phyloP scores from a whole-genome alignment of 352 stramenopile genomes.

The Phytophthora pisi region DNA sequence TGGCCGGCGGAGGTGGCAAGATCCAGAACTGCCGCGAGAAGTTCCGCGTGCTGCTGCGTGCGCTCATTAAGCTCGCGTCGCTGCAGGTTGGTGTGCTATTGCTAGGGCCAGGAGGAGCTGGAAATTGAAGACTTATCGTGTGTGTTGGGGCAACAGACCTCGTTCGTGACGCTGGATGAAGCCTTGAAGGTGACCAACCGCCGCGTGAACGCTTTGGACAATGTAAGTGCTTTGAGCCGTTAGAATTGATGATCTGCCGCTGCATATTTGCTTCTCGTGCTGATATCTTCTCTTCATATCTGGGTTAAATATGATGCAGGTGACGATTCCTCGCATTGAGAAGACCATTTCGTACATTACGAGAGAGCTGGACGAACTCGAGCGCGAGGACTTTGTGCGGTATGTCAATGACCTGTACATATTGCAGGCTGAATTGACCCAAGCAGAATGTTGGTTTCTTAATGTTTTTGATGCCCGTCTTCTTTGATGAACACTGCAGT shows the following conservation, averaged over 20 bases:
- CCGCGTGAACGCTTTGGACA: conserved; percentile 99
- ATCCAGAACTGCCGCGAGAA: conserved; percentile 95
- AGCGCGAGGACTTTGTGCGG: conserved; percentile 96
- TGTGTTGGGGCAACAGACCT: conserved; percentile 90
- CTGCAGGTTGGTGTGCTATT: conserved; percentile 56
- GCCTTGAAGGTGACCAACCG: conserved; percentile 98
- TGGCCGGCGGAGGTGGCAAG: conserved; percentile 97
- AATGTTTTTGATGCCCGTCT: background rate
- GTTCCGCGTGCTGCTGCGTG: conserved; percentile 82
- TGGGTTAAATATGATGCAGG: conserved; percentile 41
- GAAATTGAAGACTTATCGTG: background rate
- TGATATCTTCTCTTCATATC: background rate
- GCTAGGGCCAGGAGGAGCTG: background rate
- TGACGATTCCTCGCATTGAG: conserved; percentile 99
- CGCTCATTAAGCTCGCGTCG: conserved; percentile 89
- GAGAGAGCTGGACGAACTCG: conserved; percentile 98
- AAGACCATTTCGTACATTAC: conserved; percentile 97
- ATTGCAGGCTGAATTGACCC: background rate
- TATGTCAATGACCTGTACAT: conserved; percentile 25
- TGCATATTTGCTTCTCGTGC: background rate
- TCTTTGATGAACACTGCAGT: conserved; percentile 36
- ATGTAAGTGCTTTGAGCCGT: conserved; percentile 56
- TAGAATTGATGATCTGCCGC: background rate
- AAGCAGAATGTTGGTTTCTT: background rate
- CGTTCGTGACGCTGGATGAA: conserved; percentile 99